Evolutionary conservation across 441 rosid genomes (phyloP).

Genomic region (Populus tomentosa): DNA sequence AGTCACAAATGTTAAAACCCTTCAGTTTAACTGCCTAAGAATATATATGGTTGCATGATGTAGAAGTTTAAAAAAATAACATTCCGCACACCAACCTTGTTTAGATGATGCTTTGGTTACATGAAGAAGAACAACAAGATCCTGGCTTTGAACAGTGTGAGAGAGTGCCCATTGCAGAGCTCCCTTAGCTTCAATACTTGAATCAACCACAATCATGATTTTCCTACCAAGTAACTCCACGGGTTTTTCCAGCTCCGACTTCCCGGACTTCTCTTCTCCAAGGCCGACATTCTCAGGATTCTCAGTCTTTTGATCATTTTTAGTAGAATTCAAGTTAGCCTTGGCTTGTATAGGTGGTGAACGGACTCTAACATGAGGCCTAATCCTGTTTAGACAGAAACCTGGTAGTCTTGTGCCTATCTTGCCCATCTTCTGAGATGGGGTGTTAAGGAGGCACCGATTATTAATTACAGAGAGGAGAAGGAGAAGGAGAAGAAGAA

Average conservation of each 20-base stretch:
- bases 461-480: constrained; percentile 17
- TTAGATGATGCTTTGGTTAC: constrained; percentile 45
- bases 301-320: constrained; percentile 18
- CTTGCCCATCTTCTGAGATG: constrained; percentile 37
- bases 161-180: constrained; percentile 91
- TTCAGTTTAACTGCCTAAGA: neutral
- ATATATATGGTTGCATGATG: neutral
- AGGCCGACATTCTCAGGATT: constrained; percentile 2
- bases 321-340: constrained; percentile 3
- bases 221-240: constrained; percentile 43
- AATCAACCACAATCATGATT: constrained; percentile 78
- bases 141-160: constrained; percentile 73
- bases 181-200: constrained; percentile 64
- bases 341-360: constrained; percentile 58
- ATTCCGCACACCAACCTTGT: constrained; percentile 35
- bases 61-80: neutral
- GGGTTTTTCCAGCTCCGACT: constrained; percentile 11
- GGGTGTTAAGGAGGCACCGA: neutral
- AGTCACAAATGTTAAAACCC: neutral
- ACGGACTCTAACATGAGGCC: constrained; percentile 72
- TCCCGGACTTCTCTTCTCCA: constrained; percentile 25
- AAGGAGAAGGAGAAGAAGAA: constrained; percentile 20
- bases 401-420: constrained; percentile 52
- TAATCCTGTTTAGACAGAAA: constrained; percentile 70
- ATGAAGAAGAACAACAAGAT: constrained; percentile 59